These are phyloP conservation scores for Endothia cerciana DNA, from an alignment of 2,329 filamentous ascomycete genomes.

Conservation along the genomic window DNA sequence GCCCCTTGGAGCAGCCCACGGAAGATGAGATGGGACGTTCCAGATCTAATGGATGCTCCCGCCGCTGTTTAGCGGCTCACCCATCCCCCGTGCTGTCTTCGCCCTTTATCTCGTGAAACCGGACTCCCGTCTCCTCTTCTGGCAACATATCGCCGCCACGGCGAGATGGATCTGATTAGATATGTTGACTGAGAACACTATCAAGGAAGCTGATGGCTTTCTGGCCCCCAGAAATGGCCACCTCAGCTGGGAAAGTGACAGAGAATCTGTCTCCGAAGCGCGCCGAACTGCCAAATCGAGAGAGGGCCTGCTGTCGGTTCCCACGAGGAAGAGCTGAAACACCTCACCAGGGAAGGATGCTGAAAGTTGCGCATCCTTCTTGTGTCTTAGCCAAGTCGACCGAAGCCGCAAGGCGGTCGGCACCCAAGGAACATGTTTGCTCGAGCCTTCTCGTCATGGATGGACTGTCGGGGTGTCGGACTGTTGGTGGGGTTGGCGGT, in stretches of 20 bases:
- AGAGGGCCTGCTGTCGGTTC: background rate
- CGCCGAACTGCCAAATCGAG: background rate
- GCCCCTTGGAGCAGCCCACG: background rate
- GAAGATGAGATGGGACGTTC: background rate
- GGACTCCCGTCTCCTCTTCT: background rate
- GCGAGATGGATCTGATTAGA: background rate
- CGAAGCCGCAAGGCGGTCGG: background rate
- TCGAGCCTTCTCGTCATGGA: background rate
- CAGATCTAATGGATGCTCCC: background rate
- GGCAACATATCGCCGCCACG: background rate
- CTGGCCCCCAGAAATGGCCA: background rate
- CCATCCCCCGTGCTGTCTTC: background rate
- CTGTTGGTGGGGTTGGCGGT: background rate
- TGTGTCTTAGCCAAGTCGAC: background rate
- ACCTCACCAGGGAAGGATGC: background rate
- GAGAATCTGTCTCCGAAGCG: background rate
- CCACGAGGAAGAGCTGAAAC: background rate
- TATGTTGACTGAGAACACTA: background rate
- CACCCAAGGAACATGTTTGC: background rate
- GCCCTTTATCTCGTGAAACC: background rate
- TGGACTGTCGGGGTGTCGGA: background rate
- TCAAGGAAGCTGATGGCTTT: background rate
- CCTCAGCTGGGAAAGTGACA: background rate
- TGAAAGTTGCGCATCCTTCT: background rate
- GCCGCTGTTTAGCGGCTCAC: background rate